Evolutionary conservation across 2,329 filamentous ascomycete genomes (phyloP), one percentile per base, ranked within the genome.

Genomic region (Aspergillus fischeri): DNA sequence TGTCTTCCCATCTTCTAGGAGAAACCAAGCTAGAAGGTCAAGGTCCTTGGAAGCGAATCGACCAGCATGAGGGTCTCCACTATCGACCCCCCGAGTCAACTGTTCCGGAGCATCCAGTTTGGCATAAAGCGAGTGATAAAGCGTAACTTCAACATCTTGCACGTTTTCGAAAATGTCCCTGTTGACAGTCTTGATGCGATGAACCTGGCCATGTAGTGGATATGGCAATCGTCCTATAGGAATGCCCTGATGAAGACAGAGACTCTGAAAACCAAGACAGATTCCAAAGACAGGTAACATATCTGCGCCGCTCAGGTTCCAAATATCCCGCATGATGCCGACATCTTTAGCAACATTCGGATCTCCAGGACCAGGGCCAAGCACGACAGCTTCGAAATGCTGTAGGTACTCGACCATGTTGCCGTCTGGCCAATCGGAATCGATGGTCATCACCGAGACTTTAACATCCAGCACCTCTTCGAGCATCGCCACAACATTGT

Each of bases 401-500:
- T 77, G 77, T 11, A 74, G 62, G 71, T 83, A 78, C n/a, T 77
- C 75, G 28, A 76, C 63, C 49, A 83, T 77, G 53, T 81, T 77
- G 20, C 67, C 69, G 42, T 70, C 63, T 2, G 73, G 72, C 70
- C 70, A 73, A 58, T 69, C 60, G 3, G 79, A 79, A 66, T 91
- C 90, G 65, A 95, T 92, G 61, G 84, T 85, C 58, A 96, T 80
- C 47, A 89, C 83, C 49, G 83, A 83, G 35, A 96, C 87, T 17
- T 86, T 79, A 21, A 84, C 88, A 58, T 81, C 77, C 8, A 96
- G 81, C 3, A 85, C 81, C 3, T 87, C 85, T 65, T 88, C 83
- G 49, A 97, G 81, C 35, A 96, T 83, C 5, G 90, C 87, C 53
- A 95, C 86, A 67, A 97, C 94, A 77, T 97, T 97, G 77, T 96